These are phyloP conservation scores for Fusarium sarcochroum DNA, from an alignment of 2,329 filamentous ascomycete species.

Conservation along the genomic window DNA sequence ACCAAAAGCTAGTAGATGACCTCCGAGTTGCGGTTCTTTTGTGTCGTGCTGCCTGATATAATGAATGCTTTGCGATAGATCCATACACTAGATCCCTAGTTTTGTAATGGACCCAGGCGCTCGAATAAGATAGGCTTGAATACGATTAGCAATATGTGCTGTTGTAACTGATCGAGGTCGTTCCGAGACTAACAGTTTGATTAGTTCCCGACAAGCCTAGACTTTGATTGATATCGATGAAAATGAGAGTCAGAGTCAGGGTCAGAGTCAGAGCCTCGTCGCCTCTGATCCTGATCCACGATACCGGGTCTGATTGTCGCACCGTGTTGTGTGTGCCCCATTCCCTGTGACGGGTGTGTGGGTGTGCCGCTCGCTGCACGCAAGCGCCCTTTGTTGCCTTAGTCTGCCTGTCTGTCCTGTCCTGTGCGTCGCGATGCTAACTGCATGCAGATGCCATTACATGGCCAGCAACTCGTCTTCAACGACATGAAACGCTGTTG, in stretches of 20 bases:
- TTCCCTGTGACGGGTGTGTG: conserved; percentile 39
- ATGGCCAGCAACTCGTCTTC: conserved; percentile 39
- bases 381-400: conserved; percentile 30
- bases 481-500: conserved; percentile 40
- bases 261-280: conserved; percentile 22
- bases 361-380: conserved; percentile 25
- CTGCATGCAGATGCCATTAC: conserved; percentile 40
- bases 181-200: conserved; percentile 3
- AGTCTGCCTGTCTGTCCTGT: conserved; percentile 16
- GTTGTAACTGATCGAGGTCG: conserved; percentile 3
- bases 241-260: background rate
- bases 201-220: background rate
- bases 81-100: conserved; percentile 14
- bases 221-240: conserved; percentile 6
- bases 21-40: conserved; percentile 11
- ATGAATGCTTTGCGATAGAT: conserved; percentile 1
- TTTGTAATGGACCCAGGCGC: conserved; percentile 12
- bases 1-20: background rate
- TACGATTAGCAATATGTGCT: background rate
- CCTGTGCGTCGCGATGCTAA: conserved; percentile 39
- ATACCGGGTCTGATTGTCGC: conserved; percentile 48
- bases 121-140: conserved; percentile 7
- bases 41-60: background rate
- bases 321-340: conserved; percentile 40
- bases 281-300: conserved; percentile 41